Evolutionary conservation across 306 rosid genomes (phyloP).

Genomic region (Malus orientalis): DNA sequence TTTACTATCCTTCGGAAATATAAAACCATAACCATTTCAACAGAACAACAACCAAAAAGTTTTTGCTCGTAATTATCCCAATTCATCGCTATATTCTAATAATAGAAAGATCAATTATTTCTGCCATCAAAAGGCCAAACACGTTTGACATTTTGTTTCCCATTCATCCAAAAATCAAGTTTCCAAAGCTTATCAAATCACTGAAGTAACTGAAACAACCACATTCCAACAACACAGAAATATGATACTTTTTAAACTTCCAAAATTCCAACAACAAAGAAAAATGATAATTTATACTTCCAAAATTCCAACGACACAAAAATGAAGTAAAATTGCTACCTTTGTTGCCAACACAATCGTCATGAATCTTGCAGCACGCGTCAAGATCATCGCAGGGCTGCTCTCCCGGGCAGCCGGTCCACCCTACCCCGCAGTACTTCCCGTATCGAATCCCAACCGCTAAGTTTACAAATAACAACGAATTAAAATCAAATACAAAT

Average conservation of each 20-base stretch:
- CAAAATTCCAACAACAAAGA: not conserved
- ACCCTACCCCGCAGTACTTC: slow-evolving; percentile 80
- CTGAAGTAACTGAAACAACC: not conserved
- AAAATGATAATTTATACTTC: not conserved
- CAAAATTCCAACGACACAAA: not conserved
- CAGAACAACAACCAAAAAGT: not conserved
- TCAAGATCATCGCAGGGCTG: slow-evolving; percentile 86
- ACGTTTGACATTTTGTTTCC: not conserved
- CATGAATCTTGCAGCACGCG: slow-evolving; percentile 85
- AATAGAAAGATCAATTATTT: not conserved
- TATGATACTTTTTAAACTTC: not conserved
- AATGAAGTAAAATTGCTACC: slow-evolving; percentile 27
- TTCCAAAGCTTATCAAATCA: not conserved
- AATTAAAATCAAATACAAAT: not conserved
- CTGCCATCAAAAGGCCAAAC: not conserved
- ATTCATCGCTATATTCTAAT: not conserved
- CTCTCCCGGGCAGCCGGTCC: slow-evolving; percentile 77
- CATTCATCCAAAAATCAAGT: not conserved
- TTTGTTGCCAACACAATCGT: slow-evolving; percentile 51
- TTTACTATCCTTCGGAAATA: not conserved
- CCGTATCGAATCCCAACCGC: slow-evolving; percentile 70
- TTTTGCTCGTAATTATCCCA: not conserved
- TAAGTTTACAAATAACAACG: slow-evolving; percentile 7
- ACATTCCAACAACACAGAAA: not conserved
- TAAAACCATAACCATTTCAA: not conserved